These are phyloP conservation scores for Yarrowia alimentaria DNA, from an alignment of 805 yeast species.

Conservation along the genomic window DNA sequence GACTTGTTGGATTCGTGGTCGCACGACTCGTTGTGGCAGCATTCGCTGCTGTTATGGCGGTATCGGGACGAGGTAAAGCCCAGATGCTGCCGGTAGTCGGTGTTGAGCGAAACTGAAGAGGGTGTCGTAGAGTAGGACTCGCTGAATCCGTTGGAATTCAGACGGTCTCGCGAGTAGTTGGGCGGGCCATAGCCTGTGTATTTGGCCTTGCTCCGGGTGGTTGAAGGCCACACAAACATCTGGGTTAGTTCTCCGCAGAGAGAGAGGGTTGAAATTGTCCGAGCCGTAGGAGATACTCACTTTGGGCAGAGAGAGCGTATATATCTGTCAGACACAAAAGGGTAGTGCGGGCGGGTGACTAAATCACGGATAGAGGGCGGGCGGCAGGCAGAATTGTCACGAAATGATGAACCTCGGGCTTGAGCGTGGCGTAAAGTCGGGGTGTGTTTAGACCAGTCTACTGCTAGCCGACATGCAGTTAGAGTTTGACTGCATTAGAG, in stretches of 20 bases:
- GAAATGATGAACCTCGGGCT: no score
- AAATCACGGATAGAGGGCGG: no score
- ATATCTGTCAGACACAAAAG: no score
- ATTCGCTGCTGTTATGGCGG: slow-evolving; percentile 10
- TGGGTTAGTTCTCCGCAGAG: slow-evolving; percentile 23
- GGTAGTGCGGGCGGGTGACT: no score
- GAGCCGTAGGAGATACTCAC: no score
- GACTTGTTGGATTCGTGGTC: not conserved
- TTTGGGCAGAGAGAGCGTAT: no score
- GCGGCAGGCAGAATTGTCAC: no score
- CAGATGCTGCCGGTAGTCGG: slow-evolving; percentile 24
- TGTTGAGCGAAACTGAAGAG: slow-evolving; percentile 13
- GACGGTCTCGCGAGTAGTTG: slow-evolving; percentile 17
- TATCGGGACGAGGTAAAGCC: slow-evolving; percentile 23
- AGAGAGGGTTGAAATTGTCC: no score
- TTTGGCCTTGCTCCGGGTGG: slow-evolving; percentile 24
- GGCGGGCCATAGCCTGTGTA: slow-evolving; percentile 23
- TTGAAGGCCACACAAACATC: slow-evolving; percentile 26
- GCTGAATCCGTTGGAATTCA: slow-evolving; percentile 13
- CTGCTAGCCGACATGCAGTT: slow-evolving; percentile 14
- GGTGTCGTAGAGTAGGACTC: slow-evolving; percentile 24
- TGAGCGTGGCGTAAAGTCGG: no score
- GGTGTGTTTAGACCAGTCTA: slow-evolving; percentile 6
- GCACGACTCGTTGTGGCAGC: slow-evolving; percentile 6
- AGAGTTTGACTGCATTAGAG: slow-evolving; percentile 18